Conservation (phyloP, 768 basidiomycete genomes). For the Boletus vinaceobasis region DNA sequence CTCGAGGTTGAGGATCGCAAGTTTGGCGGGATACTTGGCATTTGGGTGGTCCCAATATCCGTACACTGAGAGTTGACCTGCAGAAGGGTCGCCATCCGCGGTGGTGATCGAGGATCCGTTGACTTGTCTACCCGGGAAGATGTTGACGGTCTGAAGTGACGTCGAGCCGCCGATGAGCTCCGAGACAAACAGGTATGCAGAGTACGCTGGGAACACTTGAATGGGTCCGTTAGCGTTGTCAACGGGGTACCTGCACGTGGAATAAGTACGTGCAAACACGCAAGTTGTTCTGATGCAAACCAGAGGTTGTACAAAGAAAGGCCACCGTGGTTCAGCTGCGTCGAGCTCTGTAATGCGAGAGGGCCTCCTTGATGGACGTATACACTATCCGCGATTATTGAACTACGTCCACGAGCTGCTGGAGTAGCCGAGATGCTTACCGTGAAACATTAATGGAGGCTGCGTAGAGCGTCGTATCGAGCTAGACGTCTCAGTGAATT, state of each 20-base stretch:
- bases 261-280: neutral
- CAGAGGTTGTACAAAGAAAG: slow-evolving; percentile 44
- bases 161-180: slow-evolving; percentile 46
- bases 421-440: slow-evolving; percentile 18
- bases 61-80: slow-evolving; percentile 49
- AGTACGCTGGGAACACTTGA: slow-evolving; percentile 53
- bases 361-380: slow-evolving; percentile 57
- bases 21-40: slow-evolving; percentile 38
- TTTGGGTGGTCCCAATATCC: slow-evolving; percentile 44
- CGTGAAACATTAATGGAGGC: slow-evolving; percentile 46
- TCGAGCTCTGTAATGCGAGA: slow-evolving; percentile 46
- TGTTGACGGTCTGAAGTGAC: slow-evolving; percentile 43
- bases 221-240: slow-evolving; percentile 46
- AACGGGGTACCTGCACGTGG: slow-evolving; percentile 42
- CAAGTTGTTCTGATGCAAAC: slow-evolving; percentile 23
- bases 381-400: slow-evolving; percentile 30
- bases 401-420: neutral
- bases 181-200: slow-evolving; percentile 48
- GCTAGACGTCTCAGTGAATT: slow-evolving; percentile 5
- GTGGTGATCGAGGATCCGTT: slow-evolving; percentile 55
- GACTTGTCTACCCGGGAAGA: slow-evolving; percentile 49
- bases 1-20: slow-evolving; percentile 48
- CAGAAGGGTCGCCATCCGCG: slow-evolving; percentile 43
- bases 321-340: slow-evolving; percentile 50
- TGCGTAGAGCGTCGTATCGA: slow-evolving; percentile 20